These are phyloP conservation scores for Chlorella sp. DNA, from an alignment of 139 green algal genomes.

Conservation along the genomic window DNA sequence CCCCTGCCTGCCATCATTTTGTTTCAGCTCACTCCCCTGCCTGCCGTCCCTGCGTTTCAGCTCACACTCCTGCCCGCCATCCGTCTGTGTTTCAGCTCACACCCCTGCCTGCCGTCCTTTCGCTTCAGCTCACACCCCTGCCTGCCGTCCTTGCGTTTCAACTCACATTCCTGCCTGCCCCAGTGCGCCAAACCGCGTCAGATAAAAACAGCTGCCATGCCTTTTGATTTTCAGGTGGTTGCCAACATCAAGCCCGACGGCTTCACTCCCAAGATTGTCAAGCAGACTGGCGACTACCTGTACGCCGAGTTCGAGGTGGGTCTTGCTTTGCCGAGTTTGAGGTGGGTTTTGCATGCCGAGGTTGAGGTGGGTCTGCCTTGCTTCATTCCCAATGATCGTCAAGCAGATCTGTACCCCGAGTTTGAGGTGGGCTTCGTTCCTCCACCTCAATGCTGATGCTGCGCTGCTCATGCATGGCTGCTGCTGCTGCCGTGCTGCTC, in stretches of 20 bases:
- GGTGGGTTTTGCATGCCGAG: too few relatives aligned
- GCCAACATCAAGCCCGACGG: conserved; percentile 73
- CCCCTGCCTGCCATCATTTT: too few relatives aligned
- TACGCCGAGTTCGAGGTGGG: conserved; percentile 88
- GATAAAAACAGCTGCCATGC: not conserved
- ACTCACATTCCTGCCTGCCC: too few relatives aligned
- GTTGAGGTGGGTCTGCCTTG: conserved; percentile 7
- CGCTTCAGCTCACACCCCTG: too few relatives aligned
- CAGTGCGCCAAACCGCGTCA: too few relatives aligned
- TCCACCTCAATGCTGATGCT: not conserved
- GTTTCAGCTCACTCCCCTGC: too few relatives aligned
- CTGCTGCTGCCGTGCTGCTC: not conserved
- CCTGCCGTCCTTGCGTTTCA: too few relatives aligned
- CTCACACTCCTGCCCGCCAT: too few relatives aligned
- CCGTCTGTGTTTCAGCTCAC: too few relatives aligned
- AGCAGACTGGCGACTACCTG: conserved; percentile 88
- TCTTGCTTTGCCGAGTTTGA: too few relatives aligned
- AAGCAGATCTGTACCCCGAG: conserved; percentile 90
- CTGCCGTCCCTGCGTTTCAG: too few relatives aligned
- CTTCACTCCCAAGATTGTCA: conserved; percentile 87
- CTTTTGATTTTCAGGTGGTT: conserved; percentile 33
- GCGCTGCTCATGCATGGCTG: not conserved
- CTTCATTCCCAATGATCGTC: conserved; percentile 87
- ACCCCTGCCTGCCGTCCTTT: too few relatives aligned
- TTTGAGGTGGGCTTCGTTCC: conserved; percentile 48